Base-by-base conservation (phyloP, 257 asterid species). In the Scutellaria minor region DNA sequence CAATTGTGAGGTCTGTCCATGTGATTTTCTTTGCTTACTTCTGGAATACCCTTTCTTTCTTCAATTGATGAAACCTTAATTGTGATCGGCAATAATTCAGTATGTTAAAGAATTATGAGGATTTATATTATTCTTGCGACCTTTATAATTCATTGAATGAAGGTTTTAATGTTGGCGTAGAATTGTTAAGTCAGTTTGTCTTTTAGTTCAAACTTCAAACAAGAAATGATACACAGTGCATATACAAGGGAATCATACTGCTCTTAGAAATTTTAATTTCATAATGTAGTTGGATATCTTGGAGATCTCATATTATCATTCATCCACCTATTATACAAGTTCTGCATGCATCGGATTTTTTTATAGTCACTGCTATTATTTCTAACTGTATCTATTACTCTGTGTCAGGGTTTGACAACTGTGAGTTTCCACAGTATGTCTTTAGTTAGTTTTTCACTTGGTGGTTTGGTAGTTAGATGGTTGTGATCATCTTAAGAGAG, bases 401-500 rank as follows among this genome's bases (percentile, higher is more conserved):
- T 45, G 64, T 75, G 69, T 66, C 99, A 95, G 98, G 86, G 97
- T 83, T 90, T 95, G 93, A 95, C 96, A 3, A 72, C 84, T 60
- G 96, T 87, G 75, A 81, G 86, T 62, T 86, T 95, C 84, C 66
- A 66, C 66, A 92, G 96, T 75, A 82, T 89, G n/a, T 88, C 98
- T 65, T 81, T 95, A 68, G 82, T 84, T 70, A 82, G 86, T 81
- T 95, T 95, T 42, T 92, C 99, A 64, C 97, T 95, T 75, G 89
- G 91, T 70, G 98, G 96, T 84, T 95, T 97, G 70, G 44, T 87
- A 98, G 12, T 82, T 95, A 56, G 98, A 90, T 85, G 98, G 96
- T 66, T 95, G 99, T 52, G 99, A 95, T 79, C 98, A 90, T 84
- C 98, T 95, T 75, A 94, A 90, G 85, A 78, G 71, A 68, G 99